Conservation (phyloP, 2,329 filamentous ascomycete genomes). For the Monosporascus sp. region DNA sequence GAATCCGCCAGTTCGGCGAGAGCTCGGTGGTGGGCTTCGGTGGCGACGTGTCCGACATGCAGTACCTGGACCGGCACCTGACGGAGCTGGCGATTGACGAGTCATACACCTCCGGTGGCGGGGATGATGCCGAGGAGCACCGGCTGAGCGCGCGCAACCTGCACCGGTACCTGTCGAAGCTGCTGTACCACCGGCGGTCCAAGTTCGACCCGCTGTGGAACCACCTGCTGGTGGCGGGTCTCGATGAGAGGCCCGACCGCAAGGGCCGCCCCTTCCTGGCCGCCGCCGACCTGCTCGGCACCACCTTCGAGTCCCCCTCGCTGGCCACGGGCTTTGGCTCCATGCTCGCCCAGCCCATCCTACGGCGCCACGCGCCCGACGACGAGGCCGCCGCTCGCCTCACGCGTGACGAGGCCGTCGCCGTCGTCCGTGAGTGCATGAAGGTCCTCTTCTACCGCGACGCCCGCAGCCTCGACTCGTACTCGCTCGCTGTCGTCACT, state of each 20-base stretch:
- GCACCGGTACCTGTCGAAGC: slow-evolving; percentile 92
- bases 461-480: slow-evolving; percentile 83
- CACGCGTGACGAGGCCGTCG: slow-evolving; percentile 70
- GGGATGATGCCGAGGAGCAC: slow-evolving; percentile 24
- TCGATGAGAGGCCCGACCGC: slow-evolving; percentile 76
- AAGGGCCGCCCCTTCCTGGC: slow-evolving; percentile 81
- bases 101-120: slow-evolving; percentile 59
- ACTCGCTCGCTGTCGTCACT: slow-evolving; percentile 85
- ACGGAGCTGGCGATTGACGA: slow-evolving; percentile 81
- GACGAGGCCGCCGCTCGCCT: slow-evolving; percentile 71
- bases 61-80: slow-evolving; percentile 91
- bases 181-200: slow-evolving; percentile 90
- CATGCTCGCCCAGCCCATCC: slow-evolving; percentile 86
- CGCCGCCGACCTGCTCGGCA: slow-evolving; percentile 85
- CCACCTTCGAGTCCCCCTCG: slow-evolving; percentile 81
- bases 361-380: slow-evolving; percentile 78
- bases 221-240: slow-evolving; percentile 81
- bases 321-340: slow-evolving; percentile 91
- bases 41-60: slow-evolving; percentile 98
- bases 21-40: slow-evolving; percentile 86
- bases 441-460: slow-evolving; percentile 98
- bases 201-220: slow-evolving; percentile 99
- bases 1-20: slow-evolving; percentile 81
- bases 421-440: slow-evolving; percentile 87
- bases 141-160: slow-evolving; percentile 85